phyloP scores from a whole-genome alignment of 495 filamentous ascomycete genomes.

The Hyaloscypha hepaticicola region DNA sequence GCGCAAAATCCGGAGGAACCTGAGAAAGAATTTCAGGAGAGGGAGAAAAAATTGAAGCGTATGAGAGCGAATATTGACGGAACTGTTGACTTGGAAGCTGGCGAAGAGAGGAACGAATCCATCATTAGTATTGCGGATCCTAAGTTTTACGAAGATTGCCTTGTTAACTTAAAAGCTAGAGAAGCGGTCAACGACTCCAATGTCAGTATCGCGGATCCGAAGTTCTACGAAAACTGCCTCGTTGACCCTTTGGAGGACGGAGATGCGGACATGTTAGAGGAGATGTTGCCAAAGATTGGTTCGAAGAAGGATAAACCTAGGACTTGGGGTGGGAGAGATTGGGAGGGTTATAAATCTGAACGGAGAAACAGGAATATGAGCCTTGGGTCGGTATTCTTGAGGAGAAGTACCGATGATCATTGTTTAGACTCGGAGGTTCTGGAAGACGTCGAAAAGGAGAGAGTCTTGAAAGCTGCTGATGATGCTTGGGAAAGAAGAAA shows the following conservation, averaged over 20 bases:
- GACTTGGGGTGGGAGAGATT: constrained; percentile 29
- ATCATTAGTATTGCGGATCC: constrained; percentile 28
- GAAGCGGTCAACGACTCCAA: background rate
- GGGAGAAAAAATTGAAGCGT: constrained; percentile 3
- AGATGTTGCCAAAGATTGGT: background rate
- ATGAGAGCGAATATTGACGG: constrained; percentile 9
- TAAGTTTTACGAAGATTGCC: constrained; percentile 31
- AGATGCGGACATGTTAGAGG: background rate
- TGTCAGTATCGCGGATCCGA: constrained; percentile 28
- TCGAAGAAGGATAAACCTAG: constrained; percentile 14
- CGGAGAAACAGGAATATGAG: constrained; percentile 2
- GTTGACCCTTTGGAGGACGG: background rate
- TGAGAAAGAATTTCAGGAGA: background rate
- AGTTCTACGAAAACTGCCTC: constrained; percentile 31
- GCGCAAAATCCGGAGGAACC: constrained; percentile 4
- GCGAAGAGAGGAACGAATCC: background rate
- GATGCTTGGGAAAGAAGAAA: constrained; percentile 20
- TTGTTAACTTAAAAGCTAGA: constrained; percentile 10
- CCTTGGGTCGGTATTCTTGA: constrained; percentile 16
- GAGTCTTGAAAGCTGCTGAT: constrained; percentile 19
- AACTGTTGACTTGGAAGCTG: background rate
- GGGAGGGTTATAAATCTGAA: constrained; percentile 12
- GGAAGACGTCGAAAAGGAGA: constrained; percentile 25
- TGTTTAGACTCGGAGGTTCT: constrained; percentile 16
- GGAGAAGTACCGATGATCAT: constrained; percentile 27